Percentiles rank a stretch among this genome's conserved stretches.
phyloP scores from a whole-genome alignment of 2,329 filamentous ascomycete species.

The Fusarium sp. region DNA sequence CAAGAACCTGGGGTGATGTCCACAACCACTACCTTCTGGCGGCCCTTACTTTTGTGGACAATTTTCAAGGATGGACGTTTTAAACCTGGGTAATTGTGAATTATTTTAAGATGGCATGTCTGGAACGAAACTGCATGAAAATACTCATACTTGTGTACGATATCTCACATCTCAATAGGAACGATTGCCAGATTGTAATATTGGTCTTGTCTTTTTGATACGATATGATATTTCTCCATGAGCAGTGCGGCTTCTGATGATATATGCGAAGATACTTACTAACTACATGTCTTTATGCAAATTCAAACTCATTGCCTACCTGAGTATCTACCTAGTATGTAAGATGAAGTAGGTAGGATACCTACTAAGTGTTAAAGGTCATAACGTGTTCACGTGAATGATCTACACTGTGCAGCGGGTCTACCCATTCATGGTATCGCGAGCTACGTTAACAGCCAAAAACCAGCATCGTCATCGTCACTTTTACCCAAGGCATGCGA shows the following conservation, averaged over 20 bases:
- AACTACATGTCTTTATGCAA: not conserved
- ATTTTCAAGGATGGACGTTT: conserved; percentile 75
- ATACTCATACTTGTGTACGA: not conserved
- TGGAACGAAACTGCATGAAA: conserved; percentile 11
- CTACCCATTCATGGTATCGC: conserved; percentile 32
- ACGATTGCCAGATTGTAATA: conserved; percentile 9
- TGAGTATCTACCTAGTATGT: not conserved
- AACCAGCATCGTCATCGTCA: conserved; percentile 32
- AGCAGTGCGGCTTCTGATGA: too few species aligned
- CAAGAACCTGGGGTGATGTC: conserved; percentile 78
- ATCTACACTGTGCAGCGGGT: conserved; percentile 32
- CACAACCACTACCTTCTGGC: conserved; percentile 73
- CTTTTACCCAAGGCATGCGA: conserved; percentile 6
- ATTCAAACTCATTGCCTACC: not conserved
- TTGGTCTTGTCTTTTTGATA: not conserved
- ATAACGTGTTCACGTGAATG: conserved; percentile 9
- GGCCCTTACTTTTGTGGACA: conserved; percentile 77
- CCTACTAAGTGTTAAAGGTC: not conserved
- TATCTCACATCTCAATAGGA: not conserved
- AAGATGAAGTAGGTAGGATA: too few species aligned
- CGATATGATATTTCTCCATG: not conserved
- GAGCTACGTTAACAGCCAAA: conserved; percentile 34
- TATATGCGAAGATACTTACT: not conserved
- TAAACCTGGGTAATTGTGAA: conserved; percentile 30
- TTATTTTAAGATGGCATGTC: not conserved